These are phyloP conservation scores for Solanum aculeatissimum DNA, from an alignment of 305 asterid species.

Conservation along the genomic window DNA sequence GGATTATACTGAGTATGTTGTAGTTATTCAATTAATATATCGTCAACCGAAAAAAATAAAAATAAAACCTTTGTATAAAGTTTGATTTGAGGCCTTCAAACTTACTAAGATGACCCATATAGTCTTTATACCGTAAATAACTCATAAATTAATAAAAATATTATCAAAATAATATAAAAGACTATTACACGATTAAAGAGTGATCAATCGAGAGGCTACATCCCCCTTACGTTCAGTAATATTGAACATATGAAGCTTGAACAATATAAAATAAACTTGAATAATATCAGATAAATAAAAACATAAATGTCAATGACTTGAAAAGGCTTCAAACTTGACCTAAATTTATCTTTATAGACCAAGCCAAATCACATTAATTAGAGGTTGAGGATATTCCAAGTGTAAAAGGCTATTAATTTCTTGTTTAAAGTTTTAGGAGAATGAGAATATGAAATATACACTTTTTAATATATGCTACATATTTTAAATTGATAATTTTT, in stretches of 20 bases:
- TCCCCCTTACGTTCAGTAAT: accelerated
- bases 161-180: no score
- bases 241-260: neutral
- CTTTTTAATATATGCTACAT: neutral
- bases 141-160: no score
- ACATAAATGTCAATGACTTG: neutral
- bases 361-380: neutral
- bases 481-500: no score
- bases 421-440: neutral
- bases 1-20: no score
- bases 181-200: neutral
- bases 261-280: neutral
- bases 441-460: neutral
- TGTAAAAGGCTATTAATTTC: neutral
- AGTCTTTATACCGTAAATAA: no score
- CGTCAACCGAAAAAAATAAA: no score
- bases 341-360: neutral
- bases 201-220: neutral
- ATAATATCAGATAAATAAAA: no score
- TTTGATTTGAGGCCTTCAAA: no score
- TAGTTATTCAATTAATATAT: no score
- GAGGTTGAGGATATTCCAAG: neutral
- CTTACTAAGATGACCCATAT: no score
- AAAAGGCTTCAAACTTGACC: neutral
- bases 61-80: no score